Evolutionary conservation across 78 protist species (phyloP), one percentile per base, ranked within the genome.

Genomic region (Protostelium mycophagum): DNA sequence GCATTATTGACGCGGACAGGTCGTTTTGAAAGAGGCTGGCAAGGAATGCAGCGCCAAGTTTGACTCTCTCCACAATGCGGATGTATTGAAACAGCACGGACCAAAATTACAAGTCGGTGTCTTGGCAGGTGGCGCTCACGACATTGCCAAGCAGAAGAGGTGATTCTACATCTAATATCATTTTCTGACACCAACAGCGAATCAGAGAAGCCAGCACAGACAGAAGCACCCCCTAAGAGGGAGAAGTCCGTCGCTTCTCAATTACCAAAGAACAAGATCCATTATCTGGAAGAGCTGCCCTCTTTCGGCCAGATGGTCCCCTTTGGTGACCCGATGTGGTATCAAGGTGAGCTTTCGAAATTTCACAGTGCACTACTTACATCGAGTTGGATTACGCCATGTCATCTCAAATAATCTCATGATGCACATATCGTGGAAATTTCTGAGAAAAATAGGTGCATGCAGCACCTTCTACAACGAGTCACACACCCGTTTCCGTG

Each of bases 321-420:
- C n/a, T 91, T 36, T 35, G 90, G 90, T 84, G 95, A 93, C 34
- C 93, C 93, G 23, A 9, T 63, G 37, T 93, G 94, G 93, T 93
- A 91, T 84, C 95, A 93, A 63, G 95, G 95, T 51, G 16, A 51
- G 5, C 73, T 25, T 51, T 51, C 73, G 73, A 51, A 25, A 25
- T 16, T 16, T 25, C 5, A 25, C 5, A 5, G 73, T 51, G 16
- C 16, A 5, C 5, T 51, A 16, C 16, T 16, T 51, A 25, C 73
- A 51, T 51, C 73, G 5, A 5, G 5, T 51, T 25, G 31, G 37
- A 87, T 5, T 34, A 23, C 5, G 38, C 10, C 83, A 5, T 36
- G 86, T 23, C 63, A 85, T 85, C 37, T 37, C 16, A 5, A 5
- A 5, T 35, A 5, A 25, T 85, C 86, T 85, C 86, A 85, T 85